Conservation (phyloP, 495 filamentous ascomycete species). For the Tetracladium marchalianum region DNA sequence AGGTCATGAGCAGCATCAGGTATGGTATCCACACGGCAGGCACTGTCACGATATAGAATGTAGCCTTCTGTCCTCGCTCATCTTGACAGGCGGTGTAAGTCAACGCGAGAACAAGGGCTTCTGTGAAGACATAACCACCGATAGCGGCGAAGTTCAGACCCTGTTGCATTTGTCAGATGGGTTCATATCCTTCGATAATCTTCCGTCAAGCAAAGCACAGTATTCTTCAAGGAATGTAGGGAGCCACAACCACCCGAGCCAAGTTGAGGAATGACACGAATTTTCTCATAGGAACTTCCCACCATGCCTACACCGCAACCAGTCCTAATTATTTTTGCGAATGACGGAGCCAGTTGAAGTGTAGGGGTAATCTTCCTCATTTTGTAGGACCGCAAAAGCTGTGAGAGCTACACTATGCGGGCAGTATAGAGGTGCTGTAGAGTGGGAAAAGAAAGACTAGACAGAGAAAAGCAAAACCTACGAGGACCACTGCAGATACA, state of each 20-base stretch:
- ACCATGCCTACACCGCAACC: slow-evolving; percentile 77
- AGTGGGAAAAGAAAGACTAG: slow-evolving; percentile 16
- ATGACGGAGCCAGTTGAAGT: slow-evolving; percentile 60
- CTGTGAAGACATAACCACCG: slow-evolving; percentile 43
- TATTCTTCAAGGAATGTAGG: slow-evolving; percentile 59
- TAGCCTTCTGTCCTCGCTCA: slow-evolving; percentile 58
- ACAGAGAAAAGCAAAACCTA: slow-evolving; percentile 33
- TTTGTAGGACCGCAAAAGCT: slow-evolving; percentile 95
- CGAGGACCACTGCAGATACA: slow-evolving; percentile 46
- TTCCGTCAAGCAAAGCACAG: slow-evolving; percentile 3
- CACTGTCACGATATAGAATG: slow-evolving; percentile 68
- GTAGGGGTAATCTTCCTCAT: slow-evolving; percentile 92
- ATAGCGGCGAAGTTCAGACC: slow-evolving; percentile 39
- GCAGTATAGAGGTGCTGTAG: slow-evolving; percentile 77
- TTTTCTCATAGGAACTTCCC: slow-evolving; percentile 80
- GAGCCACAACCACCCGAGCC: slow-evolving; percentile 69
- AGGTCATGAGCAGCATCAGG: slow-evolving; percentile 59
- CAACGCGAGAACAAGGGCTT: slow-evolving; percentile 64
- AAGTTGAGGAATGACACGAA: slow-evolving; percentile 51
- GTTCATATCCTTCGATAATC: not conserved
- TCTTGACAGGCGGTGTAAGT: slow-evolving; percentile 77
- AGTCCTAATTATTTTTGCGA: slow-evolving; percentile 66
- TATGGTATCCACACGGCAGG: slow-evolving; percentile 65
- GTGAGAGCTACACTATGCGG: slow-evolving; percentile 67
- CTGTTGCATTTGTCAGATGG: slow-evolving; percentile 23